Conservation (phyloP, 2,329 filamentous ascomycete genomes). For the Scedosporium minutisporum region DNA sequence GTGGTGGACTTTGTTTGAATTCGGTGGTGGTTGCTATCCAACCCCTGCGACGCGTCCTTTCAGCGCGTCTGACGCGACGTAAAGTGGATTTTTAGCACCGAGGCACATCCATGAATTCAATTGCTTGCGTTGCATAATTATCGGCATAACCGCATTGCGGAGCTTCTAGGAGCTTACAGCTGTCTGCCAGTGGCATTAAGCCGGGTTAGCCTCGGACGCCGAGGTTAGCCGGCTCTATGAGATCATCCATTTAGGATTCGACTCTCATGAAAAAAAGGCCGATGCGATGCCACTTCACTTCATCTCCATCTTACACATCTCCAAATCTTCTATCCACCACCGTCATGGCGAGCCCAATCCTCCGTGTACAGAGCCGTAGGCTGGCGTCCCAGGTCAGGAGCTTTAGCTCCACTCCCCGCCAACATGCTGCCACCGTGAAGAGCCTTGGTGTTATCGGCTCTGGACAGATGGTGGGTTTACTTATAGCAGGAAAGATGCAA, state of each 20-base stretch:
- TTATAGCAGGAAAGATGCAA: neutral
- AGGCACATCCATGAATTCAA: neutral
- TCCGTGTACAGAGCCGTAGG: constrained; percentile 22
- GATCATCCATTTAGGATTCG: constrained; percentile 9
- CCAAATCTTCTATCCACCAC: neutral
- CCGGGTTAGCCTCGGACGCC: constrained; percentile 17
- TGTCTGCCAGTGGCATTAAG: neutral
- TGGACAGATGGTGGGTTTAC: constrained; percentile 84
- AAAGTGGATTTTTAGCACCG: neutral
- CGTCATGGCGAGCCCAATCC: constrained; percentile 30
- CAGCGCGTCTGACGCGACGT: constrained; percentile 1
- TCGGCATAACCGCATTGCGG: neutral
- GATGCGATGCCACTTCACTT: neutral
- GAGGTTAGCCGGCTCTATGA: constrained; percentile 30
- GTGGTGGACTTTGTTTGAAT: neutral
- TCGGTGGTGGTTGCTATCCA: neutral
- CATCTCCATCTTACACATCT: constrained; percentile 1
- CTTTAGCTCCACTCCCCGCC: constrained; percentile 61
- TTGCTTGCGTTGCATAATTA: neutral
- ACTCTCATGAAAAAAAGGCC: neutral
- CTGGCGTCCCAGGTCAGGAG: constrained; percentile 24
- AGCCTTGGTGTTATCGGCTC: constrained; percentile 85
- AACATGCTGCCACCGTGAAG: constrained; percentile 64
- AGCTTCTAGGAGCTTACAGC: neutral
- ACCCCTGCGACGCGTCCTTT: neutral